A percentile compares a stretch with the other conserved stretches of the same genome.
These are phyloP conservation scores for Chytriomyces sp. DNA, from an alignment of 192 early-diverging fungal species.

Conservation along the genomic window DNA sequence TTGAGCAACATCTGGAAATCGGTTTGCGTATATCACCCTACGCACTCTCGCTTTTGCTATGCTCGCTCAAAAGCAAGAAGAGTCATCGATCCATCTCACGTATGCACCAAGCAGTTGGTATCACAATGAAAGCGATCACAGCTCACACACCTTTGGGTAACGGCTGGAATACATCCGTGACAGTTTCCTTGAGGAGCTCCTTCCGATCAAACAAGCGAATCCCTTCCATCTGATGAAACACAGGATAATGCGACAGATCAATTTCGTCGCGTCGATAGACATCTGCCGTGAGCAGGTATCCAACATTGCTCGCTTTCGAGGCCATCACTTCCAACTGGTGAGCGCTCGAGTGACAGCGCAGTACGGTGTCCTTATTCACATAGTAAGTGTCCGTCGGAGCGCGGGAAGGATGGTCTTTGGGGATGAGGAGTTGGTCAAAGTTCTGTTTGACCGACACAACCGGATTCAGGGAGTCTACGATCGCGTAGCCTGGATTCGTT, in stretches of 20 bases:
- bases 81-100: background rate
- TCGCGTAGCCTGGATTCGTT: slow-evolving; percentile 53
- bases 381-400: slow-evolving; percentile 90
- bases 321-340: slow-evolving; percentile 83
- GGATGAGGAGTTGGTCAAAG: slow-evolving; percentile 90
- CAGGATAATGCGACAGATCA: slow-evolving; percentile 92
- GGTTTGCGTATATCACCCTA: too few relatives aligned
- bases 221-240: slow-evolving; percentile 99
- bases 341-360: slow-evolving; percentile 93
- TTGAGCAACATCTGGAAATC: too few relatives aligned
- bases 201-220: slow-evolving; percentile 67
- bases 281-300: slow-evolving; percentile 86
- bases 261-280: slow-evolving; percentile 97
- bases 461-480: slow-evolving; percentile 67
- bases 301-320: slow-evolving; percentile 32
- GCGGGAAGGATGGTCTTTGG: slow-evolving; percentile 80
- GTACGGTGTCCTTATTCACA: slow-evolving; percentile 73
- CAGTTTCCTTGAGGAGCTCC: slow-evolving; percentile 13
- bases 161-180: slow-evolving; percentile 4
- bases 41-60: background rate
- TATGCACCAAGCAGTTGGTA: background rate
- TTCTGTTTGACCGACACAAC: slow-evolving; percentile 83
- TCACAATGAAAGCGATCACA: background rate
- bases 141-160: slow-evolving; percentile 5
- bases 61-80: background rate